Evolutionary conservation across 352 stramenopile species (phyloP).

Genomic region (Phytopythium delawarense): DNA sequence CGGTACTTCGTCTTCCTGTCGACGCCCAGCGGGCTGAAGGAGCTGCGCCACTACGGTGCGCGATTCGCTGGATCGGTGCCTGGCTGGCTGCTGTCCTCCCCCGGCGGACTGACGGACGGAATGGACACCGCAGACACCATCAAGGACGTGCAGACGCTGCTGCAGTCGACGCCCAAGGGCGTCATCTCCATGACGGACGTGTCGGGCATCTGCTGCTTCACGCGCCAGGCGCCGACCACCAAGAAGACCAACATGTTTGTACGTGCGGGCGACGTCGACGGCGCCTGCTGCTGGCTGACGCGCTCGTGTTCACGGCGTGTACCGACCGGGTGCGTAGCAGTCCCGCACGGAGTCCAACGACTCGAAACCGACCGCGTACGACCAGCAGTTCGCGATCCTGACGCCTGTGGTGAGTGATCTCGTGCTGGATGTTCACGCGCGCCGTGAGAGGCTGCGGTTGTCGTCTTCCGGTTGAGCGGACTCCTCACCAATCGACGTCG

Average conservation of each 20-base stretch:
- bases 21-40: conserved; percentile 56
- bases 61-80: too few species aligned
- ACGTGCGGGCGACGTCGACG: conserved; percentile 4
- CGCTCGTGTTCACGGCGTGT: neutral
- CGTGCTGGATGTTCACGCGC: neutral
- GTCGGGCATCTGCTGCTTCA: conserved; percentile 76
- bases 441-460: neutral
- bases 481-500: neutral
- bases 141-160: conserved; percentile 52
- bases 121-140: conserved; percentile 28
- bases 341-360: conserved; percentile 57
- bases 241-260: conserved; percentile 65
- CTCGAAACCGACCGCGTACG: conserved; percentile 39
- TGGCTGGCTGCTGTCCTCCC: neutral
- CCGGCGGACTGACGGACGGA: neutral
- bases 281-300: neutral
- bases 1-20: conserved; percentile 80
- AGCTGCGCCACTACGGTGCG: conserved; percentile 72
- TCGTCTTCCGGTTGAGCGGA: neutral
- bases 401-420: conserved; percentile 46
- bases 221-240: conserved; percentile 25
- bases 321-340: conserved; percentile 15
- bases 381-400: conserved; percentile 77
- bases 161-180: conserved; percentile 68
- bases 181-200: conserved; percentile 68